Percentiles rank a stretch among this genome's conserved stretches.
phyloP scores from a whole-genome alignment of 2,329 filamentous ascomycete genomes.

The Stagonosporopsis rhizophila region DNA sequence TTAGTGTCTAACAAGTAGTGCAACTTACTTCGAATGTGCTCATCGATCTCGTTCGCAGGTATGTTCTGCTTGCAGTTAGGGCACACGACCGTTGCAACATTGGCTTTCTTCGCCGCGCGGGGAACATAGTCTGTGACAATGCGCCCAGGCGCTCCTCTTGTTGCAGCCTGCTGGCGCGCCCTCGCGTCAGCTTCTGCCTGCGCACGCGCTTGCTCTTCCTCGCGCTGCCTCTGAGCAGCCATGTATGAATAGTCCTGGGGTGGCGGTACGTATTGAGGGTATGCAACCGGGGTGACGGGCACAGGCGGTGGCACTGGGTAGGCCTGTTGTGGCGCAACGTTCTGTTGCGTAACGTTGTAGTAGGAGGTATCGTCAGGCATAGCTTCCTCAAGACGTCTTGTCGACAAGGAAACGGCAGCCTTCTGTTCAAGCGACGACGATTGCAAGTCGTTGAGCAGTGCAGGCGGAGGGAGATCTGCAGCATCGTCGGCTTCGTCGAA shows the following conservation, averaged over 20 bases:
- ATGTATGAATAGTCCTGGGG: slow-evolving; percentile 40
- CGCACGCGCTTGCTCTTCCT: slow-evolving; percentile 50
- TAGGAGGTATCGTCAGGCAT: slow-evolving; percentile 75
- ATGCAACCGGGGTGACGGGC: slow-evolving; percentile 33
- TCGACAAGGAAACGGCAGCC: slow-evolving; percentile 85
- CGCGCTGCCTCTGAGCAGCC: slow-evolving; percentile 43
- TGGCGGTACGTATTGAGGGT: slow-evolving; percentile 36
- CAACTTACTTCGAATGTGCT: slow-evolving; percentile 83
- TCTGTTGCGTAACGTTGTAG: slow-evolving; percentile 46
- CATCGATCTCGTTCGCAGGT: slow-evolving; percentile 83
- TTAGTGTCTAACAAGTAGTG: neutral
- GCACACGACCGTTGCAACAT: slow-evolving; percentile 75
- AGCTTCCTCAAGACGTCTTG: slow-evolving; percentile 90
- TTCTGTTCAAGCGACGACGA: slow-evolving; percentile 95
- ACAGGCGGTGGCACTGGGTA: slow-evolving; percentile 38
- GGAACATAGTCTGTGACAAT: slow-evolving; percentile 95
- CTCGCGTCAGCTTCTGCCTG: slow-evolving; percentile 64
- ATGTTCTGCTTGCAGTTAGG: slow-evolving; percentile 94
- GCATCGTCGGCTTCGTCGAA: slow-evolving; percentile 91
- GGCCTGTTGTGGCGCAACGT: slow-evolving; percentile 37
- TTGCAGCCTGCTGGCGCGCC: slow-evolving; percentile 80
- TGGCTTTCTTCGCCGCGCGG: slow-evolving; percentile 72
- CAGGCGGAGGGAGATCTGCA: slow-evolving; percentile 84
- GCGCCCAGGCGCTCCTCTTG: slow-evolving; percentile 72
- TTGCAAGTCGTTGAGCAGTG: slow-evolving; percentile 87